phyloP scores from a whole-genome alignment of 202 grass and related monocot genomes.

The Bolboschoenoplectus hybrid region DNA sequence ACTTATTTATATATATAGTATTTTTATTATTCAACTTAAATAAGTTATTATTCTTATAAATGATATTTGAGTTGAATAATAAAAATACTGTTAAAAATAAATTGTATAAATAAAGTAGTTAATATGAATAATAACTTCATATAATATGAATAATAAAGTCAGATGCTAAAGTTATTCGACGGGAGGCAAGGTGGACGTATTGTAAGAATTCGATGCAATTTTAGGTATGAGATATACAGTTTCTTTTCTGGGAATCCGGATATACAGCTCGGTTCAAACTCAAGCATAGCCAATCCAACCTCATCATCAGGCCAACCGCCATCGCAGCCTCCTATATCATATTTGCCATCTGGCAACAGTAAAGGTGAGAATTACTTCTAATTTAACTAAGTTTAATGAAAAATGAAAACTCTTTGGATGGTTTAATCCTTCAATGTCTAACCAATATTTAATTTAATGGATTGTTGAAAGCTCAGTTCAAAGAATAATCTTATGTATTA shows the following conservation, averaged over 20 bases:
- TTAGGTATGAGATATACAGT: conserved; percentile 23
- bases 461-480: too few species aligned
- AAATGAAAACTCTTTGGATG: neutral
- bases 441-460: too few species aligned
- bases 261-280: neutral
- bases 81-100: too few species aligned
- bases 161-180: neutral
- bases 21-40: too few species aligned
- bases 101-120: too few species aligned
- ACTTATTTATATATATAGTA: too few species aligned
- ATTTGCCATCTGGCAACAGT: neutral
- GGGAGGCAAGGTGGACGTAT: neutral
- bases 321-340: neutral
- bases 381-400: neutral
- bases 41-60: too few species aligned
- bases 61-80: too few species aligned
- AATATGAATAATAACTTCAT: too few species aligned
- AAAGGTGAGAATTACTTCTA: neutral
- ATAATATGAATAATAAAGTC: too few species aligned
- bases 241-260: neutral
- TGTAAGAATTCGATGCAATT: neutral
- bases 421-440: too few species aligned
- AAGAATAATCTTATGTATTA: too few species aligned
- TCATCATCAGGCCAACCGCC: neutral
- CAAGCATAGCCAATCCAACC: neutral